These are phyloP conservation scores for Malus domestica DNA, from an alignment of 306 rosid species.

Conservation along the genomic window ASM211411v1 NC_041805.1:28094501-28095000, in stretches of 20 bases:
- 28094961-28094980: conserved; percentile 12
- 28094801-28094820: neutral
- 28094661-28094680: neutral
- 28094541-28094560: conserved; percentile 58
- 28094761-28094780: neutral
- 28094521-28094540: conserved; percentile 36
- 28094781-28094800: neutral
- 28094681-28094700: neutral
- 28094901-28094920: neutral
- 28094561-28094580: conserved; percentile 44
- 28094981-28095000: conserved; percentile 6
- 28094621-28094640: neutral
- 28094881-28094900: neutral
- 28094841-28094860: neutral
- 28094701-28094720: neutral
- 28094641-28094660: neutral
- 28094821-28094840: neutral
- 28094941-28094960: conserved; percentile 1
- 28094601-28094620: neutral
- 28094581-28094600: conserved; percentile 40
- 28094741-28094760: too few species aligned
- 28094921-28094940: neutral
- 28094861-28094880: neutral
- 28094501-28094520: conserved; percentile 21
- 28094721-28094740: neutral